Conservation (phyloP, 495 filamentous ascomycete genomes). For the Cercophora newfieldiana region DNA sequence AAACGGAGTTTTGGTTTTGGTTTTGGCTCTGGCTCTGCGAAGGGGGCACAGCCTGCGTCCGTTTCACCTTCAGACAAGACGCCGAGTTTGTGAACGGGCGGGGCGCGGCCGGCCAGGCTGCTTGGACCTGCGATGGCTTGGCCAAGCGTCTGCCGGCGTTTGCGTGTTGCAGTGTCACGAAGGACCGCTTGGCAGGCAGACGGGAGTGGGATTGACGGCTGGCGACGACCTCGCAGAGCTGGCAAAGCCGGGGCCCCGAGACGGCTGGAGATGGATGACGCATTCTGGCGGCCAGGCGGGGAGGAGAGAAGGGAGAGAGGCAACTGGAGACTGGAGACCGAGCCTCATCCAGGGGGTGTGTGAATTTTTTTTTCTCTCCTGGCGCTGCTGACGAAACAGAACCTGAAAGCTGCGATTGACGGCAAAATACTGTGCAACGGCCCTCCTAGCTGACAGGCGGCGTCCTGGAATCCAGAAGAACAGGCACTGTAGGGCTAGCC, state of each 20-base stretch:
- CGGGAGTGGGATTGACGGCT: conserved; percentile 18
- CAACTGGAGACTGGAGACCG: not conserved
- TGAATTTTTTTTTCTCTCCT: not conserved
- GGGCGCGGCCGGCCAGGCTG: conserved; percentile 19
- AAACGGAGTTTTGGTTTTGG: conserved; percentile 7
- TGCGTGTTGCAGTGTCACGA: conserved; percentile 23
- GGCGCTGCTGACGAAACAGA: not conserved
- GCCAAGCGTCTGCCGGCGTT: conserved; percentile 20
- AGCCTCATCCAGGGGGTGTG: not conserved
- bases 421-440: not conserved
- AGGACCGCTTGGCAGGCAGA: conserved; percentile 24
- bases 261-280: conserved; percentile 24
- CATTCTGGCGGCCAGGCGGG: conserved; percentile 21
- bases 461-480: not conserved
- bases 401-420: not conserved
- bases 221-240: conserved; percentile 29
- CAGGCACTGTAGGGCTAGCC: not conserved
- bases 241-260: conserved; percentile 27
- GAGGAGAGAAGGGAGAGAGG: not conserved
- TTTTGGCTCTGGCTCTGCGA: too few species aligned
- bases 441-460: not conserved
- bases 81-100: conserved; percentile 29
- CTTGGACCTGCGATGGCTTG: conserved; percentile 16
- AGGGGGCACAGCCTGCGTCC: conserved; percentile 8
- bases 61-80: conserved; percentile 27